These are phyloP conservation scores for Kockovaella imperatae DNA, from an alignment of 768 basidiomycete genomes.

Conservation along the genomic window DNA sequence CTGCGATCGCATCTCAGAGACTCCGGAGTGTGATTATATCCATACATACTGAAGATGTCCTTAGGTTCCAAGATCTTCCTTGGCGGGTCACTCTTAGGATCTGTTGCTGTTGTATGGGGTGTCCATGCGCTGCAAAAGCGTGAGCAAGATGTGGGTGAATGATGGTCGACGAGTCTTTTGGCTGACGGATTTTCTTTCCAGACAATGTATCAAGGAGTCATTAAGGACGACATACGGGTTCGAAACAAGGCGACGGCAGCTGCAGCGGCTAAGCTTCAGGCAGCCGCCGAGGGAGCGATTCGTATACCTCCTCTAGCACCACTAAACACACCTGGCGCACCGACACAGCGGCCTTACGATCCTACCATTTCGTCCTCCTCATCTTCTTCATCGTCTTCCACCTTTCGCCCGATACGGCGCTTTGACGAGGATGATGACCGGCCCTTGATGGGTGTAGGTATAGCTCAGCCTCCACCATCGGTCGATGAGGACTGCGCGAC, in stretches of 20 bases:
- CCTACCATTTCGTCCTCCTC: no score
- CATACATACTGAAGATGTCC: no score
- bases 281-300: no score
- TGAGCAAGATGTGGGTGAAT: slow-evolving; percentile 62
- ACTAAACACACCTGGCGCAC: slow-evolving; percentile 5
- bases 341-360: no score
- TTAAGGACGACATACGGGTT: slow-evolving; percentile 77
- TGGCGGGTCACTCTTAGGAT: slow-evolving; percentile 56
- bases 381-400: no score
- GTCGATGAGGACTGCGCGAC: slow-evolving; percentile 32
- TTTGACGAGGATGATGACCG: no score
- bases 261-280: no score
- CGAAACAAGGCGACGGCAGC: slow-evolving; percentile 58
- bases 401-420: no score
- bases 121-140: slow-evolving; percentile 79
- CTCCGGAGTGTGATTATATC: no score
- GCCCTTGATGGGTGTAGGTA: no score
- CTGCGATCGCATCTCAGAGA: no score
- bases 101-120: slow-evolving; percentile 70
- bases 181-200: slow-evolving; percentile 38
- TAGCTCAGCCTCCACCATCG: slow-evolving; percentile 24
- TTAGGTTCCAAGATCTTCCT: slow-evolving; percentile 67
- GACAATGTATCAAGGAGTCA: slow-evolving; percentile 86
- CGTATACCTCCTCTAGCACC: slow-evolving; percentile 19
- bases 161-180: neutral